A percentile compares a stretch with the other conserved stretches of the same genome.
Evolutionary conservation across 2,329 filamentous ascomycete species (phyloP).

Genomic region (Nemania sp.): DNA sequence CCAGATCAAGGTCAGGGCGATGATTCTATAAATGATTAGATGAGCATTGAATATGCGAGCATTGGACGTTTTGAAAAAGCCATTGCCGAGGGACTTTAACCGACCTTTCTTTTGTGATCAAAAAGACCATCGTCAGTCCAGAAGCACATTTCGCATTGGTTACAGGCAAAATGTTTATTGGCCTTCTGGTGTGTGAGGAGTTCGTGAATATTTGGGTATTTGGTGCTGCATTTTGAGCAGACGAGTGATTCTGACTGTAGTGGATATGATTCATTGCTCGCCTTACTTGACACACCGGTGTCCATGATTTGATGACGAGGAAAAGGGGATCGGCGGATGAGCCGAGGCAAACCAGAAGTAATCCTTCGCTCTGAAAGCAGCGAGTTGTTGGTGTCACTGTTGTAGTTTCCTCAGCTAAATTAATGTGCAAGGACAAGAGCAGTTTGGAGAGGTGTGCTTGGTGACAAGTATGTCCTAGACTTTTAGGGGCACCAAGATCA

Average conservation of each 20-base stretch:
- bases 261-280: slow-evolving; percentile 4
- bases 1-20: slow-evolving; percentile 45
- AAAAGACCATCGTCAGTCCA: slow-evolving; percentile 10
- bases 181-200: slow-evolving; percentile 24
- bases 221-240: slow-evolving; percentile 23
- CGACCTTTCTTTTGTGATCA: slow-evolving; percentile 28
- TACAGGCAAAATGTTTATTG: slow-evolving; percentile 26
- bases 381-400: neutral
- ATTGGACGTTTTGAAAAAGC: too few species aligned
- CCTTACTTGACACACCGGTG: neutral
- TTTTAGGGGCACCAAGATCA: too few species aligned
- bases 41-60: too few species aligned
- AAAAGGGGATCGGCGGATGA: too few species aligned
- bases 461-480: too few species aligned
- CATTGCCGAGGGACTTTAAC: too few species aligned
- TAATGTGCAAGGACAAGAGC: too few species aligned
- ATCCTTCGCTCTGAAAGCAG: too few species aligned
- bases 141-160: slow-evolving; percentile 24
- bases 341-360: too few species aligned
- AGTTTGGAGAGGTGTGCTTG: too few species aligned
- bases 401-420: too few species aligned
- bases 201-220: slow-evolving; percentile 8
- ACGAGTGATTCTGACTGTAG: slow-evolving; percentile 6
- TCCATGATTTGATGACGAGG: neutral
- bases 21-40: slow-evolving; percentile 41